Evolutionary conservation across 192 early-diverging fungal species (phyloP).

Genomic region (Backusella psychrophila): DNA sequence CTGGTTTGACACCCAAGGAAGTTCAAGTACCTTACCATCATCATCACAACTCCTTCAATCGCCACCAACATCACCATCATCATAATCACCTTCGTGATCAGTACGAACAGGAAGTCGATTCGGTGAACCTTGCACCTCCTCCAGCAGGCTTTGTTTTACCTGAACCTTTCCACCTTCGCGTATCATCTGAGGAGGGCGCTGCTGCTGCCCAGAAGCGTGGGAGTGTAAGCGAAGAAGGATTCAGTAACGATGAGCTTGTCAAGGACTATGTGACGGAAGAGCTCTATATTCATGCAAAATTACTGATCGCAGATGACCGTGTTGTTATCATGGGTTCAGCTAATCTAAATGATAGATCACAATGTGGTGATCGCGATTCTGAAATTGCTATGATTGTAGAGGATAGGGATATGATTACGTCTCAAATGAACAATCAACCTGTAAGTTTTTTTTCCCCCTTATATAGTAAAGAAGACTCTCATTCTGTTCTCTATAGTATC

Average conservation of each 20-base stretch:
- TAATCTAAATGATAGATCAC: slow-evolving; percentile 90
- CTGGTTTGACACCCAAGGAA: slow-evolving; percentile 18
- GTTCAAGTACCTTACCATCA: slow-evolving; percentile 16
- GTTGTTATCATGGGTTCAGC: slow-evolving; percentile 83
- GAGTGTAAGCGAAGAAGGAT: not conserved
- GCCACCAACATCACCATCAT: not conserved
- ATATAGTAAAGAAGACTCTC: slow-evolving; percentile 17
- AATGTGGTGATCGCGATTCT: slow-evolving; percentile 80
- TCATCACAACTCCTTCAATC: not conserved
- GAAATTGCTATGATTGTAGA: slow-evolving; percentile 85
- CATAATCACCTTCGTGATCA: not conserved
- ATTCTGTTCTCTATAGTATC: slow-evolving; percentile 45
- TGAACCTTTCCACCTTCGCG: not conserved
- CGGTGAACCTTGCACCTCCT: not conserved
- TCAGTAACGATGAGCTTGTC: slow-evolving; percentile 12
- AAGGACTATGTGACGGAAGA: slow-evolving; percentile 70
- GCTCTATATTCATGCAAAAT: slow-evolving; percentile 85
- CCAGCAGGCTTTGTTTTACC: not conserved
- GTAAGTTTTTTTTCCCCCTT: slow-evolving; percentile 19
- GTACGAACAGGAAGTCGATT: not conserved
- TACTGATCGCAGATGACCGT: slow-evolving; percentile 88
- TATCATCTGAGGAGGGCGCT: not conserved
- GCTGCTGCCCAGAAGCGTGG: not conserved
- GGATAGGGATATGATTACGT: slow-evolving; percentile 63
- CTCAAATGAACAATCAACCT: slow-evolving; percentile 69